Evolutionary conservation across 164 flowering plant species (phyloP).

Genomic region (Dillenia turbinata): DNA sequence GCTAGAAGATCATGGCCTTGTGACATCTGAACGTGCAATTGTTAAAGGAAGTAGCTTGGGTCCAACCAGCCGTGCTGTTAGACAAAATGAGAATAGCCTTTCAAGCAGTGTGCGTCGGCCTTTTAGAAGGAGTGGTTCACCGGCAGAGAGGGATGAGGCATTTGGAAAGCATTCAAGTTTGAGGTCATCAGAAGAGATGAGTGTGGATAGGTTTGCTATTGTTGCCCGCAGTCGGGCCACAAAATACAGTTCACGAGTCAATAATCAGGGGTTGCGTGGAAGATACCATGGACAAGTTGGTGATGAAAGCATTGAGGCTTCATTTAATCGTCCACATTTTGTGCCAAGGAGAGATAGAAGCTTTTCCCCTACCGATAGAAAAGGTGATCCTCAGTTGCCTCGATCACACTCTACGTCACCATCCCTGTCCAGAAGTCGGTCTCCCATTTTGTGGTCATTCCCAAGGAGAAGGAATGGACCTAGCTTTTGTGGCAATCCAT

Average conservation of each 20-base stretch:
- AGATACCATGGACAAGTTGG: constrained; percentile 24
- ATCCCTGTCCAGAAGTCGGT: constrained; percentile 47
- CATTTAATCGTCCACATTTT: constrained; percentile 20
- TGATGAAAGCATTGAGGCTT: constrained; percentile 20
- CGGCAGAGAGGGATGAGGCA: constrained; percentile 29
- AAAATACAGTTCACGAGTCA: constrained; percentile 22
- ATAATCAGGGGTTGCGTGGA: constrained; percentile 28
- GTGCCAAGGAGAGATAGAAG: constrained; percentile 33
- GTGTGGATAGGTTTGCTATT: constrained; percentile 19
- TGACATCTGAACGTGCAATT: constrained; percentile 23
- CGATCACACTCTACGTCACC: constrained; percentile 30
- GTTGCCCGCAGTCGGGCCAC: constrained; percentile 25
- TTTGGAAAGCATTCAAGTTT: constrained; percentile 21
- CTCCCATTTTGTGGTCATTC: constrained; percentile 35
- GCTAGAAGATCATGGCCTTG: constrained; percentile 26
- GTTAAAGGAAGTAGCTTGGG: constrained; percentile 20
- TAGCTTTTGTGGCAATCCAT: constrained; percentile 9
- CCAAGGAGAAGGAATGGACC: constrained; percentile 27
- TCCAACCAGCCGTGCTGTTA: constrained; percentile 13
- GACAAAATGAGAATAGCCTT: constrained; percentile 23
- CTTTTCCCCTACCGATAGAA: constrained; percentile 37
- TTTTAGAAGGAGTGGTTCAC: constrained; percentile 30
- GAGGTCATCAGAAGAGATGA: constrained; percentile 20
- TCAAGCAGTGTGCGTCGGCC: constrained; percentile 20
- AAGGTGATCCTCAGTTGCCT: constrained; percentile 17